Base-by-base conservation (phyloP, 768 basidiomycete genomes). In the Mycena olivaceomarginata region DNA sequence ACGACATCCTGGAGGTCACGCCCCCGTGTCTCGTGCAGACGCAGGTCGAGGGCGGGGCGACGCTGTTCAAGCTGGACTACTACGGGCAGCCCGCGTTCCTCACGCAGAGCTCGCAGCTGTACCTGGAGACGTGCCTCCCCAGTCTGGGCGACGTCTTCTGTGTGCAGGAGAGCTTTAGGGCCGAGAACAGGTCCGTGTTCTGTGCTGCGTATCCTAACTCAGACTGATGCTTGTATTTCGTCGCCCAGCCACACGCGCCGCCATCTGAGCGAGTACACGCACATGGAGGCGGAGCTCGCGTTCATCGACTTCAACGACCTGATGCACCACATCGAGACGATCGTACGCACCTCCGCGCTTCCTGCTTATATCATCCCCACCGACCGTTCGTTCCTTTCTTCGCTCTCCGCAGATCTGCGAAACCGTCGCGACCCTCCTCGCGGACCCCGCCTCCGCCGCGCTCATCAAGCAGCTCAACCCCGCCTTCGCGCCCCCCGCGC, bases 11-110 rank as follows among this genome's bases (percentile, higher is more conserved):
- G 75, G 98, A 99, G 82, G 98, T 99, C 65, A 99, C 97, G 0
- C 97, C 98, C 1, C 98, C 98, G 0, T 98, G 97, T 85, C 91
- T 99, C 80, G 98, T 99, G 59, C 98, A 99, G 85, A 99, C 98
- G 0, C 97, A 98, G 81, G 98, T 99, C 69, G 98, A 99, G 85
- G 98, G 98, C 77, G 98, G 98, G 16, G 94, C 97, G 16, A 99
- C 97, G 7, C 90, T 99, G 25, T 99, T 99, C 92, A 95, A 95
- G 84, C 89, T 99, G 75, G 94, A 99, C 82, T 99, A 99, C 85
- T 99, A 99, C 82, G 97, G 97, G 25, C 93, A 98, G 82, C 90
- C 93, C 20, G 97, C 98, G 1, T 99, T 95, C 89, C 91, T 99
- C 74, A 99, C 98, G 11, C 98, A 99, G 87, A 96, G 95, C 82